Evolutionary conservation across 2,329 filamentous ascomycete genomes (phyloP), one percentile per base, ranked within the genome.

Genomic region (Leptoxyphium fumago): DNA sequence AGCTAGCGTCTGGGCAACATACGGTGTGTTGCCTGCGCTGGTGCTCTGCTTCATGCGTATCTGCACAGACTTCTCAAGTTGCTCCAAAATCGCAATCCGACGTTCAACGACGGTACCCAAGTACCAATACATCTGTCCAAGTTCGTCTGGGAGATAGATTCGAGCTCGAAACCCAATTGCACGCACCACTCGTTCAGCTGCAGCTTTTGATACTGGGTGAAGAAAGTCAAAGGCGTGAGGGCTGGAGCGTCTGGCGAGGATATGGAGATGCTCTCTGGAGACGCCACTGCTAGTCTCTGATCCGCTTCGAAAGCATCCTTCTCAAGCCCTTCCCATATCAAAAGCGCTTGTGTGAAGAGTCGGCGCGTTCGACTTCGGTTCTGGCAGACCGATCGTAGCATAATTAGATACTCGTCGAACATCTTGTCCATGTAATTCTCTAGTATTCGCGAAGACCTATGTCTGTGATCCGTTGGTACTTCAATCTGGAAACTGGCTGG

Each of bases 151-250:
- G 43, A 89, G 79, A 62, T 96, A 96, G 9, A 94, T 76, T 89
- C 81, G 10, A 95, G 78, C 63, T 98, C 91, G 61, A 98, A 96
- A 10, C 93, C 91, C 29, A 95, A 77, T 57, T 95, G 84, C 13
- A 95, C 73, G 39, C 93, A 81, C 70, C 80, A 82, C 58, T 89
- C 82, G 73, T 95, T 85, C 55, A 89, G 77, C 28, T 75, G 77
- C n/a, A 95, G 72, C 62, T 95, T 96, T 63, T 94, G 84, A 47
- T 88, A 75, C 55, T 89, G 93, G 0, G 80, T 77, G 91, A 91
- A 98, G 2, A 83, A 87, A 1, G 84, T 86, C 1, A 96, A 70
- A 0, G 86, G 80, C 43, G 84, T 81, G 0, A 80, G 69, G 40
- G 21, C 36, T 38, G 41, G 39, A 32, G 43, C 39, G 13, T 43